Percentiles rank a stretch among this genome's conserved stretches.
Conservation (phyloP, 768 basidiomycete species). For the Lactifluus volemus region DNA sequence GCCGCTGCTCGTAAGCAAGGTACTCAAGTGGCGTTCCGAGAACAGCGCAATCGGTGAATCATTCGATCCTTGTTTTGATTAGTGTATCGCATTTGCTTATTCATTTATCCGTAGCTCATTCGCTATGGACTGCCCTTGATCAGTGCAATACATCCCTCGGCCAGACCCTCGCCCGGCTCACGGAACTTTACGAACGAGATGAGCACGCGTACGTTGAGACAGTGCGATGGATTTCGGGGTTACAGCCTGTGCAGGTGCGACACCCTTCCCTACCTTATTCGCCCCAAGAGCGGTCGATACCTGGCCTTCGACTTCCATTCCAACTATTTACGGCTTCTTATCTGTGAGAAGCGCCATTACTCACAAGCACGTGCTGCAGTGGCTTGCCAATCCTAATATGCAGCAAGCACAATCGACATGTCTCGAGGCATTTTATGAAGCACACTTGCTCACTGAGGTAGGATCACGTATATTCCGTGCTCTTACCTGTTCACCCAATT, state of each 20-base stretch:
- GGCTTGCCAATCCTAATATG: slow-evolving; percentile 50
- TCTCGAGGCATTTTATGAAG: slow-evolving; percentile 48
- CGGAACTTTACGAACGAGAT: slow-evolving; percentile 40
- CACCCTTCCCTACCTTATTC: background rate
- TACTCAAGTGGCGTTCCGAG: slow-evolving; percentile 79
- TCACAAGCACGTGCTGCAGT: slow-evolving; percentile 30
- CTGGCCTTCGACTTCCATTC: background rate
- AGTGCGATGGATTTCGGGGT: slow-evolving; percentile 53
- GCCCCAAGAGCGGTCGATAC: background rate
- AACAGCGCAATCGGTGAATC: slow-evolving; percentile 45
- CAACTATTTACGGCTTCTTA: background rate
- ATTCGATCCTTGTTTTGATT: background rate
- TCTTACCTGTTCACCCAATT: background rate
- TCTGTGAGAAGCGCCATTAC: background rate
- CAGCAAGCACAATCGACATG: slow-evolving; percentile 34
- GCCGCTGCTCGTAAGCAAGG: slow-evolving; percentile 86
- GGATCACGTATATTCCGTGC: slow-evolving; percentile 3
- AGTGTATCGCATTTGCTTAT: background rate
- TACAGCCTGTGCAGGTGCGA: slow-evolving; percentile 50
- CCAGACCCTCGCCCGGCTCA: slow-evolving; percentile 41
- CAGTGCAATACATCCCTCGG: slow-evolving; percentile 53
- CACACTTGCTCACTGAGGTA: slow-evolving; percentile 52
- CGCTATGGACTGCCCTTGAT: slow-evolving; percentile 58
- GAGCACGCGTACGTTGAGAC: slow-evolving; percentile 43
- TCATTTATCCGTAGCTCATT: slow-evolving; percentile 37